Evolutionary conservation across 2,329 filamentous ascomycete species (phyloP).

Genomic region (Trichoderma hamatum): DNA sequence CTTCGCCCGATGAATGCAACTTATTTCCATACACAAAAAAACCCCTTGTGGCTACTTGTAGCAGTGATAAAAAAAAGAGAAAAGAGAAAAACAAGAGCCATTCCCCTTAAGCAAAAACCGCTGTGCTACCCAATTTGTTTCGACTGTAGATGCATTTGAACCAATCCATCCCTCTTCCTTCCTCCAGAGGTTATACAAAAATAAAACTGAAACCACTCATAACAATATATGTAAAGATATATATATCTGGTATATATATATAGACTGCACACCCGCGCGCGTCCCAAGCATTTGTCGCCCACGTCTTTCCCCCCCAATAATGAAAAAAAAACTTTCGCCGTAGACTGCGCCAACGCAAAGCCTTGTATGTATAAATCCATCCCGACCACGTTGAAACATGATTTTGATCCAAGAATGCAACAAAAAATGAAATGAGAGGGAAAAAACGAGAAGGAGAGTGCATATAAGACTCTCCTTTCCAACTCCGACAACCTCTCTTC

Average conservation of each 20-base stretch:
- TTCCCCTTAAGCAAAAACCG: background rate
- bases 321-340: constrained; percentile 14
- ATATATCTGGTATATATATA: constrained; percentile 25
- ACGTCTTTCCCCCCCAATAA: background rate
- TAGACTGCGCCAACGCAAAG: constrained; percentile 21
- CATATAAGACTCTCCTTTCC: background rate
- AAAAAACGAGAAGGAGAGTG: background rate
- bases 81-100: background rate
- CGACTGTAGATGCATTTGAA: constrained; percentile 9
- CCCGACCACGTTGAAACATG: constrained; percentile 9
- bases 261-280: background rate
- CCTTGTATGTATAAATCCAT: constrained; percentile 12
- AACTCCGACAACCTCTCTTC: background rate
- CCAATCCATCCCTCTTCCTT: background rate
- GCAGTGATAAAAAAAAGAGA: background rate
- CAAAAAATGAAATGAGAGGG: background rate
- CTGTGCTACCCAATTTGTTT: constrained; percentile 10
- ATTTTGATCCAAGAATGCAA: constrained; percentile 20
- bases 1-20: constrained; percentile 5
- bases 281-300: background rate
- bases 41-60: background rate
- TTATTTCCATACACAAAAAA: background rate
- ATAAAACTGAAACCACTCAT: background rate
- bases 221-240: constrained; percentile 19
- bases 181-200: constrained; percentile 19